phyloP scores from a whole-genome alignment of 441 rosid genomes.

The Populus hybrid region DNA sequence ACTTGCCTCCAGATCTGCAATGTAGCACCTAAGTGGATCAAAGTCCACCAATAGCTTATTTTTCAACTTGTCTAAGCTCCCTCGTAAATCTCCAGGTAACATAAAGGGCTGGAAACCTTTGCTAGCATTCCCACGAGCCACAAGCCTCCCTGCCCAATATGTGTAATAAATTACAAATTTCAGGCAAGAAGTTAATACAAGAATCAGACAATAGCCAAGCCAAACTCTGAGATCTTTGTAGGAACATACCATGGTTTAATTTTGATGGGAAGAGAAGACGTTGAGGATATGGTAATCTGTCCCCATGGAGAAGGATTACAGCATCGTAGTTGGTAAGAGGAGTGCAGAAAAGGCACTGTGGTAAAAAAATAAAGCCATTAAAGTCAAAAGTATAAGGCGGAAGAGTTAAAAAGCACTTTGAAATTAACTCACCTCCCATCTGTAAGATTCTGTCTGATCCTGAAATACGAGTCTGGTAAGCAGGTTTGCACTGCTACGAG shows the following conservation, averaged over 20 bases:
- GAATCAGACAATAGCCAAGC: background rate
- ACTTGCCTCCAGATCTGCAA: slow-evolving; percentile 67
- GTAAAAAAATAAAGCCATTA: background rate
- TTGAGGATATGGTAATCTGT: slow-evolving; percentile 66
- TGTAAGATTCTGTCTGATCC: slow-evolving; percentile 50
- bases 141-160: slow-evolving; percentile 54
- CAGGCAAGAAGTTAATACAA: background rate
- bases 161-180: background rate
- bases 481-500: slow-evolving; percentile 82
- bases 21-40: slow-evolving; percentile 69
- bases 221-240: background rate
- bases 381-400: background rate
- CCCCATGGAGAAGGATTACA: slow-evolving; percentile 79
- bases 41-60: slow-evolving; percentile 64
- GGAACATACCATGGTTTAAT: slow-evolving; percentile 56
- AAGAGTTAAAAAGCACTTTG: background rate
- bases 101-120: slow-evolving; percentile 59
- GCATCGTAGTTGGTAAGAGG: slow-evolving; percentile 89
- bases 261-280: slow-evolving; percentile 78
- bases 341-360: slow-evolving; percentile 87
- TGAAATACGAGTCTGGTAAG: slow-evolving; percentile 59
- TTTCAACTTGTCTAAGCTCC: slow-evolving; percentile 51
- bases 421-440: slow-evolving; percentile 79
- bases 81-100: slow-evolving; percentile 51
- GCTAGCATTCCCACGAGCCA: slow-evolving; percentile 68